A percentile compares a stretch with the other conserved stretches of the same genome.
These are phyloP conservation scores for Sedum album DNA, from an alignment of 164 flowering plant genomes.

Conservation along the genomic window DNA sequence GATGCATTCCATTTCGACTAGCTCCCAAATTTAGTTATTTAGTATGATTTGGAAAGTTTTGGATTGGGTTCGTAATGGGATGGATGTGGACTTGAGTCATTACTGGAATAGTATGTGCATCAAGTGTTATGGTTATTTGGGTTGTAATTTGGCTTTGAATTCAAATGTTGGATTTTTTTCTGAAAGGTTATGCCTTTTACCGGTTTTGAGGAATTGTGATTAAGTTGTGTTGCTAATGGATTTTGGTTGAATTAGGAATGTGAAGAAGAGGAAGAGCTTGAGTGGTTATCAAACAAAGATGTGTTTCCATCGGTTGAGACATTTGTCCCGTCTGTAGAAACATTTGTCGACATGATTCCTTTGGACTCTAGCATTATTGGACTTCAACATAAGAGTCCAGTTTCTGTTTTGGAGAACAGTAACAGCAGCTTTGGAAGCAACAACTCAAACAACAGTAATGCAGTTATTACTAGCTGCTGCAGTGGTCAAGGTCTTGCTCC, in stretches of 20 bases:
- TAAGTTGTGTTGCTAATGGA: constrained; percentile 6
- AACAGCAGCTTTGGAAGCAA: too few species aligned
- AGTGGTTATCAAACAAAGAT: constrained; percentile 76
- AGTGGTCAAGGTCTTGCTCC: too few species aligned
- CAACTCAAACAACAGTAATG: too few species aligned
- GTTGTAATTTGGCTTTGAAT: background rate
- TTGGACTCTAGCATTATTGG: constrained; percentile 12
- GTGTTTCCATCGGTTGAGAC: too few species aligned
- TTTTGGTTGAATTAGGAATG: too few species aligned
- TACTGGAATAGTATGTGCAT: background rate
- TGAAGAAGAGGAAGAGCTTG: constrained; percentile 74
- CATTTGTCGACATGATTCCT: too few species aligned
- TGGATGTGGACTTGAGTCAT: too few species aligned
- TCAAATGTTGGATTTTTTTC: too few species aligned
- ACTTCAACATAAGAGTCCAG: constrained; percentile 45
- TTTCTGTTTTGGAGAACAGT: constrained; percentile 53
- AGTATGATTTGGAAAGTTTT: too few species aligned
- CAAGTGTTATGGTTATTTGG: background rate
- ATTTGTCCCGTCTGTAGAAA: constrained; percentile 51
- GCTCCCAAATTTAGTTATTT: too few species aligned
- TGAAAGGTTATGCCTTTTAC: background rate
- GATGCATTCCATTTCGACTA: background rate
- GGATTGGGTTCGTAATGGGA: too few species aligned
- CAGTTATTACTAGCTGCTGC: too few species aligned
- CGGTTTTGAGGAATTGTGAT: background rate